Evolutionary conservation across 1,284 basidiomycete species (phyloP), one percentile per base, ranked within the genome.

Genomic region (Trichosporon sp.): DNA sequence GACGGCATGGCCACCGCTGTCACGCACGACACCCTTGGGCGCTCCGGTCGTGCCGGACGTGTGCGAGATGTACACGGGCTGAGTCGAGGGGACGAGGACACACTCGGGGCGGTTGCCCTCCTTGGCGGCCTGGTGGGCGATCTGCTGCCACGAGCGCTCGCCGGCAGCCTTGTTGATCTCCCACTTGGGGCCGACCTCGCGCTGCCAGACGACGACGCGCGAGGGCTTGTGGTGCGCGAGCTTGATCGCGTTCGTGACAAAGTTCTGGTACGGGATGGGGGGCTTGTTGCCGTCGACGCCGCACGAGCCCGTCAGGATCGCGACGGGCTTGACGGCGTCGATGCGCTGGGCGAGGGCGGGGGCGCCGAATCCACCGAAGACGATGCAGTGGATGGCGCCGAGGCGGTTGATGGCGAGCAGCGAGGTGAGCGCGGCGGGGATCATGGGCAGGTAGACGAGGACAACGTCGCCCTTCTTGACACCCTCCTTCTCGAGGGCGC

Each of bases 331-430:
- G 86, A 94, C 95, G 84, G 98, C 95, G 70, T 90, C 88, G 51
- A 94, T 88, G 68, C 96, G 91, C 85, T 97, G 95, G 61, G 95
- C 90, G 68, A 98, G 90, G 1, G 93, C 92, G 83, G 97, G 94
- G 16, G 94, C 90, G 4, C 91, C 93, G 87, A 98, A 98, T n/a
- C 96, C 95, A 65, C 96, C 95, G 77, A 98, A 98, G 73, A 98
- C 90, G 79, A 97, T 94, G n/a, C 93, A 95, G 86, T 98, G 96
- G 68, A 97, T 87, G 19, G 96, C 95, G 54, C 95, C 96, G 77
- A 98, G 92, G 77, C 95, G 92, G 12, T 95, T 94, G 81, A 93
- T 95, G 12, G 95, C 95, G 68, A 98, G 90, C 88, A 98, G 93
- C 31, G 69, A 71, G 4, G 68, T 66, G n/a, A 71, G 54, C 7